Evolutionary conservation across 2,329 filamentous ascomycete species (phyloP).

Genomic region (Colletotrichum sp.): DNA sequence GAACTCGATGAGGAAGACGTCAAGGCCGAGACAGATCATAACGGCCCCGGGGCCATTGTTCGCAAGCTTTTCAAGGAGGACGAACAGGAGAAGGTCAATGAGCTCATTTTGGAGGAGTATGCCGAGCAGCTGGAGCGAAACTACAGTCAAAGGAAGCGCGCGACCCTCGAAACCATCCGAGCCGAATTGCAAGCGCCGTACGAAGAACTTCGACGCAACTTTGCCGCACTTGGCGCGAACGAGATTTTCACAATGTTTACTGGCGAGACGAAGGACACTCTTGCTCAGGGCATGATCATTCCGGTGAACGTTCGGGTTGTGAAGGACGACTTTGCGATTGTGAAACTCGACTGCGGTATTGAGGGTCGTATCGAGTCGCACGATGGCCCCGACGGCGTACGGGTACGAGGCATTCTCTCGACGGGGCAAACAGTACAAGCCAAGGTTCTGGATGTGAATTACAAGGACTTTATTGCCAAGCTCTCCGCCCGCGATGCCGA

Average conservation of each 20-base stretch:
- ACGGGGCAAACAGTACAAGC: slow-evolving; percentile 85
- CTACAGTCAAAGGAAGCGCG: slow-evolving; percentile 92
- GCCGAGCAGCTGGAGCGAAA: slow-evolving; percentile 93
- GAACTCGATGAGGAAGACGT: slow-evolving; percentile 98
- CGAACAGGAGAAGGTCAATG: slow-evolving; percentile 92
- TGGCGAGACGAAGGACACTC: slow-evolving; percentile 84
- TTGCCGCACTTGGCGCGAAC: slow-evolving; percentile 70
- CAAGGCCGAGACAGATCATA: slow-evolving; percentile 90
- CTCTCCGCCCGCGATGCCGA: slow-evolving; percentile 85
- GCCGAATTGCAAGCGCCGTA: slow-evolving; percentile 92
- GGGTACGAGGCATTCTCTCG: slow-evolving; percentile 76
- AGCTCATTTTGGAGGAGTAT: slow-evolving; percentile 95
- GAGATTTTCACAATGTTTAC: slow-evolving; percentile 97
- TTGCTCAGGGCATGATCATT: slow-evolving; percentile 90
- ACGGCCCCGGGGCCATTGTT: slow-evolving; percentile 88
- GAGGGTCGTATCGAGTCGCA: slow-evolving; percentile 86
- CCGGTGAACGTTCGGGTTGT: slow-evolving; percentile 87
- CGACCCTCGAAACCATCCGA: slow-evolving; percentile 94
- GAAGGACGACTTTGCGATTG: slow-evolving; percentile 91
- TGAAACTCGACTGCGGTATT: slow-evolving; percentile 91
- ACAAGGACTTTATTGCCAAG: slow-evolving; percentile 83
- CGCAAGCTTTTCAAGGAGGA: slow-evolving; percentile 95
- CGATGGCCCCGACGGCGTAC: slow-evolving; percentile 77
- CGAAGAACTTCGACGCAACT: slow-evolving; percentile 88
- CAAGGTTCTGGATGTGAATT: slow-evolving; percentile 87